phyloP scores from a whole-genome alignment of 805 yeast species.

The Candida michaelii region DNA sequence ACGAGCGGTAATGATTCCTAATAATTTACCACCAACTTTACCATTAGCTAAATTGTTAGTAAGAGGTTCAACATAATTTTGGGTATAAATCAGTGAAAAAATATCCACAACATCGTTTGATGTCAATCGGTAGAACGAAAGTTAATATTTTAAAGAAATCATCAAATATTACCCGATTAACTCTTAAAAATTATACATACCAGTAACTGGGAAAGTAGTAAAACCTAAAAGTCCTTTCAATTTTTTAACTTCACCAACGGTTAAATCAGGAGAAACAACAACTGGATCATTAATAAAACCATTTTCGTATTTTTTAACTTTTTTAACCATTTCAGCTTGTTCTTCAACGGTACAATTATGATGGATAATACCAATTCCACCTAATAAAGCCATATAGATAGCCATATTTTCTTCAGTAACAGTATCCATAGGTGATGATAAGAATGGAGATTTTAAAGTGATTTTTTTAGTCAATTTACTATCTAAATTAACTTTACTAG shows the following conservation, averaged over 20 bases:
- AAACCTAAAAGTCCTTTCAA: conserved; percentile 79
- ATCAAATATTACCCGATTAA: conserved; percentile 10
- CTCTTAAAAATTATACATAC: conserved; percentile 62
- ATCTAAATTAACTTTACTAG: conserved; percentile 74
- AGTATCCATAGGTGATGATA: conserved; percentile 99
- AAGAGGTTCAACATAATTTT: conserved; percentile 11
- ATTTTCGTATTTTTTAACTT: conserved; percentile 95
- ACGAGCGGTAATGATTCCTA: conserved; percentile 96
- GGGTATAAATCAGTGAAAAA: conserved; percentile 11
- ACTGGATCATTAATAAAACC: conserved; percentile 93
- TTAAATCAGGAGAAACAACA: conserved; percentile 70
- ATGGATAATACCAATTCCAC: conserved; percentile 98
- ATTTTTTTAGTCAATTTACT: conserved; percentile 89
- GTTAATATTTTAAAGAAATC: conserved; percentile 53
- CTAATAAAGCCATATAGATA: conserved; percentile 94
- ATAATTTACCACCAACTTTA: conserved; percentile 78
- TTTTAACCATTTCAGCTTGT: conserved; percentile 97
- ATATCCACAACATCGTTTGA: conserved; percentile 97
- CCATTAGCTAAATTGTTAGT: conserved; percentile 69
- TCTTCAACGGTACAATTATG: conserved; percentile 96
- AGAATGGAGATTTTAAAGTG: conserved; percentile 88
- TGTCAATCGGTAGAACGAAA: conserved; percentile 99
- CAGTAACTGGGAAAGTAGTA: conserved; percentile 98
- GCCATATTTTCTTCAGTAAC: conserved; percentile 98
- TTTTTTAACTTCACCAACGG: conserved; percentile 77